Base-by-base conservation (phyloP, 768 basidiomycete species). In the Lactarius trivialis region DNA sequence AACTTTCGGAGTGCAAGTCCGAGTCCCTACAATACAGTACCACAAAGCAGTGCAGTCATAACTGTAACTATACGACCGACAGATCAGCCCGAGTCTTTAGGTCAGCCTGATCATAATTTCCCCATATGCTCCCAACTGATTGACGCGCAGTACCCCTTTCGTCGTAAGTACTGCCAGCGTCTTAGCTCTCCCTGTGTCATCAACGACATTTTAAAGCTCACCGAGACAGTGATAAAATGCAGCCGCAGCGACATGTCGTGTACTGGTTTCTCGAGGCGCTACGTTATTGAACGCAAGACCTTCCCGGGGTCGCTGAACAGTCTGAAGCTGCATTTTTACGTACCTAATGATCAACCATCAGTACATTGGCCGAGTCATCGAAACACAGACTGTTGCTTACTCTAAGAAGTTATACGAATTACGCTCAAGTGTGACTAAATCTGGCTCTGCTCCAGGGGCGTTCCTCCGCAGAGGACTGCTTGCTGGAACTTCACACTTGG, bases 141-240 rank as follows among this genome's bases (percentile, higher is more conserved):
- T 71, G 39, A 93, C 73, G 21, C 72, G 76, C 55, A 93, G 64
- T 17, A 90, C 77, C 65, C 86, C 77, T 70, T 93, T 93, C 24
- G 90, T 92, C 12, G 83, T 81, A 51, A 93, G 80, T 57, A 89
- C 91, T 93, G 19, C 59, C 51, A 26, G 1, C 21, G 11, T 49
- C 34, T 37, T 49, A 60, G 37, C 19, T 28, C 36, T 52, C 41
- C 56, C 19, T 19, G 55, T 33, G 12, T n/a, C 33, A 37, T 1
- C 33, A n/a, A 11, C 21, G 7, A 28, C 21, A 36, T 36, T 59
- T 49, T 37, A 34, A 49, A 58, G 24, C 73, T 37, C 61, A 91
- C 91, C 90, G 48, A 93, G 78, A 70, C 90, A 91, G 67, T 93
- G 89, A 72, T 93, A 91, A 71, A 93, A 86, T 4, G 85, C 91